Evolutionary conservation across 169 alveolate genomes (phyloP), one percentile per base, ranked within the genome.

Genomic region (Plasmodium inui): DNA sequence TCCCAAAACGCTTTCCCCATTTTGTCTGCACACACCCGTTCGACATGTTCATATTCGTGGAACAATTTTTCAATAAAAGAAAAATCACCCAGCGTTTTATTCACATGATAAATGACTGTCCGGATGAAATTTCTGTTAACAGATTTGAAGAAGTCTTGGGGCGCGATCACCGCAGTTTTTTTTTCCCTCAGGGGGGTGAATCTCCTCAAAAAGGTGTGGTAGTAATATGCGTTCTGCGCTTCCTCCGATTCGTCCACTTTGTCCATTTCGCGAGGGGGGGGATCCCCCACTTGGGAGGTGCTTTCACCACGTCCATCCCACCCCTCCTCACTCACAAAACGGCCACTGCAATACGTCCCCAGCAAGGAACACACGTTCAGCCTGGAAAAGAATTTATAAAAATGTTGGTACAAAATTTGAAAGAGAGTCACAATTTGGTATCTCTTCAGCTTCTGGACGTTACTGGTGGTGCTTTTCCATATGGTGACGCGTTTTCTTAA

Each of bases 381-480:
- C 41, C 41, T 82, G 39, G 89, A 41, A 50, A 53, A 53, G 19
- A 22, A 37, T 26, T 82, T 82, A 82, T 82, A 82, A 82, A 82
- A 82, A 50, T 55, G 34, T 1, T 14, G 10, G 26, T 82, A 82
- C 78, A 82, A 37, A 37, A 82, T 82, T 82, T 82, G 3, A 57
- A 82, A 82, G 30, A 82, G 37, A 30, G 19, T 8, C 22, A 57
- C 34, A 22, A 82, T 26, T 28, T 82, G 80, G 41, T 82, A 80
- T 22, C 26, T 50, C 26, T 57, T 82, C 30, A 82, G 78, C 26
- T 79, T 41, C 22, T 30, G 22, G 34, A 5, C 22, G 4, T 17
- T 79, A 19, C 57, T 41, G 55, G 55, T 67, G 37, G 76, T 6
- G 71, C 71, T 7, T 55, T 55, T 55, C 71, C 71, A 55, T 55